Evolutionary conservation across 352 stramenopile species (phyloP).

Genomic region (Globisporangium acanthophoron): DNA sequence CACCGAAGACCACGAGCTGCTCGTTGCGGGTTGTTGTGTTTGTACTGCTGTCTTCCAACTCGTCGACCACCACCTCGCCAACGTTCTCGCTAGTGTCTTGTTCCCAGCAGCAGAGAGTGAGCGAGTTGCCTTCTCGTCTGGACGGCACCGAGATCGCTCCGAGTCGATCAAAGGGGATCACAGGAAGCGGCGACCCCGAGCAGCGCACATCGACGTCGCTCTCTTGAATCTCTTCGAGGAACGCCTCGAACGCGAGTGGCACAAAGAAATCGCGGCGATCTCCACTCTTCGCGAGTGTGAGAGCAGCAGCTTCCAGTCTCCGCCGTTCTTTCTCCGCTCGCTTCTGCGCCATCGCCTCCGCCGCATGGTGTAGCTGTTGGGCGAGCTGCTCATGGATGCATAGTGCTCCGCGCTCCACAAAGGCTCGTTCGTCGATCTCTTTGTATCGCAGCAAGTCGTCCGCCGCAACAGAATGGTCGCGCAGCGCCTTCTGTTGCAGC

Average conservation of each 20-base stretch:
- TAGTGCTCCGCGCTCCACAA: not conserved
- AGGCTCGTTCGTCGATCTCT: not conserved
- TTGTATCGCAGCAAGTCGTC: not conserved
- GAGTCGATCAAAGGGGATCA: conserved; percentile 25
- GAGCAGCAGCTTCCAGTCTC: conserved; percentile 5
- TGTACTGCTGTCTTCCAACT: not conserved
- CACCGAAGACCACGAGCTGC: conserved; percentile 48
- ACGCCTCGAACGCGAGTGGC: conserved; percentile 21
- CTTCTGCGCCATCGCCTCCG: not conserved
- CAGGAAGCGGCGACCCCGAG: conserved; percentile 5
- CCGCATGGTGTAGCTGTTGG: conserved; percentile 13
- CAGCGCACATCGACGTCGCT: conserved; percentile 25
- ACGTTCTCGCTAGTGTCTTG: not conserved
- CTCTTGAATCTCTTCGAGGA: conserved; percentile 26
- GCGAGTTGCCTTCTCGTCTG: conserved; percentile 49
- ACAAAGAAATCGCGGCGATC: conserved; percentile 1
- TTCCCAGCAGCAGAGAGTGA: conserved; percentile 39
- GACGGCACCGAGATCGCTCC: conserved; percentile 42
- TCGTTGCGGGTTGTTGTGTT: not conserved
- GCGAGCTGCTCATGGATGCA: conserved; percentile 9
- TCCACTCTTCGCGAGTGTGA: conserved; percentile 6
- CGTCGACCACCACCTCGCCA: not conserved
- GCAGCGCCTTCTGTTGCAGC: conserved; percentile 26
- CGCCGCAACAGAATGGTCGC: not conserved
- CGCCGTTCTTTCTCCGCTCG: not conserved